phyloP scores from a whole-genome alignment of 2,329 filamentous ascomycete genomes.

The Ceratocystis variospora region DNA sequence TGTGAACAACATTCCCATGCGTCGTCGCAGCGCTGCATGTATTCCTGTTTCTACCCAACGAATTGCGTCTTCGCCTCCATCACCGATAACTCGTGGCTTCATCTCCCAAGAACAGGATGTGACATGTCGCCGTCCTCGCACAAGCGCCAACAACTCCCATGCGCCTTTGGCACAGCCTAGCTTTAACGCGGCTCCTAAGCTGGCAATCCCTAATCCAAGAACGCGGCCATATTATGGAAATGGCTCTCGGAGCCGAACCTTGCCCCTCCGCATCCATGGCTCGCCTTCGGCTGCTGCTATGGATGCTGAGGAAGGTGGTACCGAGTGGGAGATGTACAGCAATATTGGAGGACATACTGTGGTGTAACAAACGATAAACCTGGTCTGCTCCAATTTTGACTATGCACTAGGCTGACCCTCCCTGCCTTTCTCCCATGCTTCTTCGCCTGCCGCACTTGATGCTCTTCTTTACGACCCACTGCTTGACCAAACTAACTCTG shows the following conservation, averaged over 20 bases:
- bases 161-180: neutral
- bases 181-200: neutral
- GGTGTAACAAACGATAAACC: neutral
- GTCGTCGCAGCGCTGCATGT: conserved; percentile 6
- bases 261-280: conserved; percentile 9
- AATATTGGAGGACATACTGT: conserved; percentile 30
- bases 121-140: neutral
- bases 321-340: conserved; percentile 35
- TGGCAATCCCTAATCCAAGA: neutral
- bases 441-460: too few relatives aligned
- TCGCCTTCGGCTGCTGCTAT: neutral
- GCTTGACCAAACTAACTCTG: neutral
- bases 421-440: too few relatives aligned
- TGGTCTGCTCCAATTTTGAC: too few relatives aligned
- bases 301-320: conserved; percentile 23
- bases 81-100: neutral
- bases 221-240: conserved; percentile 7
- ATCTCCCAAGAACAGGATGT: neutral
- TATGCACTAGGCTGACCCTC: too few relatives aligned
- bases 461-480: neutral
- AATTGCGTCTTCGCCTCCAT: neutral
- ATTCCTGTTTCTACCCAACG: neutral
- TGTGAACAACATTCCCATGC: neutral
- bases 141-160: neutral
- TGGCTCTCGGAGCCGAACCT: neutral